Evolutionary conservation across 805 yeast genomes (phyloP).

Genomic region (Helenozyma baotianmanensis): DNA sequence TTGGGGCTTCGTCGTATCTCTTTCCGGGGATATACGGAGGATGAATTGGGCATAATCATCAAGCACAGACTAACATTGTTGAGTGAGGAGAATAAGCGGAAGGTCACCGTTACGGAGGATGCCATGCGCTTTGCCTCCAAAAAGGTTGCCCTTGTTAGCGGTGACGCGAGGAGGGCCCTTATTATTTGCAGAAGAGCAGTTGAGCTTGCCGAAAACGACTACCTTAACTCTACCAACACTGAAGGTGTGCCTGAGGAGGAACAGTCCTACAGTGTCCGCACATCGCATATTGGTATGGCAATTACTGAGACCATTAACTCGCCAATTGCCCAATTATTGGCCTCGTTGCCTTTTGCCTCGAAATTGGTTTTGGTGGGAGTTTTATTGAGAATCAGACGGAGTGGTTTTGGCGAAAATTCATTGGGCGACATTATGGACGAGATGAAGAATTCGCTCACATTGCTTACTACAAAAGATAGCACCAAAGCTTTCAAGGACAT

Average conservation of each 20-base stretch:
- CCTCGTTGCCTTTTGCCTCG: constrained; percentile 58
- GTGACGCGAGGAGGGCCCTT: constrained; percentile 93
- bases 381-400: constrained; percentile 57
- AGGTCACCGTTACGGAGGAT: constrained; percentile 51
- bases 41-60: constrained; percentile 73
- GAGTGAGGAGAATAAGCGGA: constrained; percentile 33
- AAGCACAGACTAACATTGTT: constrained; percentile 56
- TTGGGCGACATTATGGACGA: constrained; percentile 81
- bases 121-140: constrained; percentile 91
- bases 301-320: constrained; percentile 74
- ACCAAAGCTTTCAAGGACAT: constrained; percentile 15
- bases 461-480: constrained; percentile 30
- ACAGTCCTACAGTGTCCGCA: constrained; percentile 53
- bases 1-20: constrained; percentile 83
- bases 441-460: constrained; percentile 47
- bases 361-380: constrained; percentile 72
- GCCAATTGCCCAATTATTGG: constrained; percentile 59
- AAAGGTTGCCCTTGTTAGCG: constrained; percentile 93
- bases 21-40: constrained; percentile 83
- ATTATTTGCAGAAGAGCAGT: constrained; percentile 86
- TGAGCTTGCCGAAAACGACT: constrained; percentile 74
- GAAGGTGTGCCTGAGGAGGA: constrained; percentile 22
- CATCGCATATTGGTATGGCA: constrained; percentile 73
- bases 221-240: constrained; percentile 25
- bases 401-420: constrained; percentile 65